phyloP scores from a whole-genome alignment of 371 early-diverging fungal genomes.

The Mucor irregularis region DNA sequence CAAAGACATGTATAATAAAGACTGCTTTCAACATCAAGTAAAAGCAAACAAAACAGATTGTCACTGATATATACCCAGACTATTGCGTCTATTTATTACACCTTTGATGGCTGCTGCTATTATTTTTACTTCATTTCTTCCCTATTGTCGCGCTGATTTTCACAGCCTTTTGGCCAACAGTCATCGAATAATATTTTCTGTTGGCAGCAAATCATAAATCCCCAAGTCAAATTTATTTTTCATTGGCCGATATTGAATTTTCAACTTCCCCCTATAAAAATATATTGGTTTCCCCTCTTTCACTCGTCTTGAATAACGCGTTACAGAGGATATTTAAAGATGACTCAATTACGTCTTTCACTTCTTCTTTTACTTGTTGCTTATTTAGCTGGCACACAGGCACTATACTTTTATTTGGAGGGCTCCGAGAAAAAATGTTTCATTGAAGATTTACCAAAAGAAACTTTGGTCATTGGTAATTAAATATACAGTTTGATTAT shows the following conservation, averaged over 20 bases:
- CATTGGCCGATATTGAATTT: background rate
- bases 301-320: background rate
- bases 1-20: too few relatives aligned
- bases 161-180: too few relatives aligned
- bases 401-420: slow-evolving; percentile 90
- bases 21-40: too few relatives aligned
- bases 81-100: too few relatives aligned
- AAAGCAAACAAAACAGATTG: too few relatives aligned
- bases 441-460: slow-evolving; percentile 90
- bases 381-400: slow-evolving; percentile 37
- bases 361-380: slow-evolving; percentile 11
- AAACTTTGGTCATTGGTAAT: slow-evolving; percentile 83
- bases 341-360: slow-evolving; percentile 16
- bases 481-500: background rate
- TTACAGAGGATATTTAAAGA: background rate
- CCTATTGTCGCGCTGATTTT: too few relatives aligned
- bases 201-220: background rate
- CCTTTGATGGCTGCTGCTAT: too few relatives aligned
- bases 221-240: background rate
- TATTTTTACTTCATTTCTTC: too few relatives aligned
- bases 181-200: too few relatives aligned
- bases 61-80: too few relatives aligned
- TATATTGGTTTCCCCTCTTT: background rate
- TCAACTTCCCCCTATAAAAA: too few relatives aligned
- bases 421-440: slow-evolving; percentile 90